Evolutionary conservation across 2,329 filamentous ascomycete species (phyloP), one percentile per base, ranked within the genome.

Genomic region (Phialophora tarda): DNA sequence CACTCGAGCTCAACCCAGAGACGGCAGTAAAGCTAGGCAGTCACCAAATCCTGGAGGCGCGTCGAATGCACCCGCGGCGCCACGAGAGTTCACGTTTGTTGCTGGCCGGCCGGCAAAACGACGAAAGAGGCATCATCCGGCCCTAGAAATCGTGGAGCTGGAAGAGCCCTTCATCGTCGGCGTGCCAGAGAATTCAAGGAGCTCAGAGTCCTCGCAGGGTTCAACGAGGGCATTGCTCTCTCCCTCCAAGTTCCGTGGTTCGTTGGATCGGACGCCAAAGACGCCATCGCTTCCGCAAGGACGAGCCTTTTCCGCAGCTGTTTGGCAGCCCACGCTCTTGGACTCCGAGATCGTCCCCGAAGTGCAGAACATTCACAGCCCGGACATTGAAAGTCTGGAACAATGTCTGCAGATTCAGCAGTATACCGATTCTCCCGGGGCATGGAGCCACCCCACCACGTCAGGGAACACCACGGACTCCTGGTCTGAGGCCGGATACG

Each of bases 391-490:
- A 17, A 65, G 54, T 26, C n/a, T 65, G 6, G 63, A 65, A 17
- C 63, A 65, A n/a, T 65, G 63, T 62, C 58, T 65, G n/a, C 32
- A 62, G 24, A 65, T 65, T 32, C 63, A 65, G 26, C 58, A 47
- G n/a, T 51, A 34, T 53, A 50, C 32, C 28, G 21, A 26, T 54
- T 53, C 47, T 6, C 14, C 47, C 1, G 32, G 24, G 4, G 47
- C 30, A 26, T 61, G 59, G 59, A 61, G 59, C 47, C 59, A 32
- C 1, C 21, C 11, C 26, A 38, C 59, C 38, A 38, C 59, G 28
- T 28, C 48, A 24, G 59, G 30, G 17, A 62, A 23, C 23, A 21
- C 51, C 59, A 32, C 17, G 11, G 38, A 54, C 14, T 56, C 59
- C 6, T 56, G 26, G 32, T 56, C 59, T 2, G 28, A 34, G 28